Percentiles rank a stretch among this genome's conserved stretches.
phyloP scores from a whole-genome alignment of 2,329 filamentous ascomycete genomes.

The Colletotrichum sp. region DNA sequence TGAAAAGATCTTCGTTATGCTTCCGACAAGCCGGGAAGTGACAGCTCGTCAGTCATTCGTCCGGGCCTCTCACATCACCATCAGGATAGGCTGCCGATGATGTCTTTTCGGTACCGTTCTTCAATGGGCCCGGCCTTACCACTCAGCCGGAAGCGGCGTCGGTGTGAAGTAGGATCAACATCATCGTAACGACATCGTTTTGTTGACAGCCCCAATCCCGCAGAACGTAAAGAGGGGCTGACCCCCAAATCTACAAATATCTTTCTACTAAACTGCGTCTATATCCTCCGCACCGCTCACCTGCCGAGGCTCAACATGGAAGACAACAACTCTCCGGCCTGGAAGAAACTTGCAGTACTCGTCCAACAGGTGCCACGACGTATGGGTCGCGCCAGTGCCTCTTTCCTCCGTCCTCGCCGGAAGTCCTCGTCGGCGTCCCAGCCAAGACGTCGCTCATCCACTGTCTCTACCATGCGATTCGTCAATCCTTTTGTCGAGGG shows the following conservation, averaged over 20 bases:
- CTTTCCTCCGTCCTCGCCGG: neutral
- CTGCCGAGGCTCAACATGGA: neutral
- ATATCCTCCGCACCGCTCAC: neutral
- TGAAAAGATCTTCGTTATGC: neutral
- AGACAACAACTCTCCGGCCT: neutral
- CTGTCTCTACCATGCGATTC: neutral
- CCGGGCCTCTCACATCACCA: neutral
- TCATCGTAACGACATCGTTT: neutral
- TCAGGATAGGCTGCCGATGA: neutral
- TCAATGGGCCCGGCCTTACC: neutral
- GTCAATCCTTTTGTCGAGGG: neutral
- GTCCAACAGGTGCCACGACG: neutral
- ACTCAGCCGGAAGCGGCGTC: neutral
- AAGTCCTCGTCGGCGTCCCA: neutral
- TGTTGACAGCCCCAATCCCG: neutral
- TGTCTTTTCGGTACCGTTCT: neutral
- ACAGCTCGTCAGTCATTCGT: neutral
- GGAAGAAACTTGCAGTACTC: neutral
- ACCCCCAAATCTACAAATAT: neutral
- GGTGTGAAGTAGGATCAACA: neutral
- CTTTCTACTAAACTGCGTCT: neutral
- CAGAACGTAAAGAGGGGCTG: neutral
- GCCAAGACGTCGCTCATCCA: neutral
- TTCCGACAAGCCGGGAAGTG: neutral
- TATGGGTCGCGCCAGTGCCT: constrained; percentile 8